Evolutionary conservation across 495 filamentous ascomycete genomes (phyloP).

Genomic region (Tetracladium setigerum): DNA sequence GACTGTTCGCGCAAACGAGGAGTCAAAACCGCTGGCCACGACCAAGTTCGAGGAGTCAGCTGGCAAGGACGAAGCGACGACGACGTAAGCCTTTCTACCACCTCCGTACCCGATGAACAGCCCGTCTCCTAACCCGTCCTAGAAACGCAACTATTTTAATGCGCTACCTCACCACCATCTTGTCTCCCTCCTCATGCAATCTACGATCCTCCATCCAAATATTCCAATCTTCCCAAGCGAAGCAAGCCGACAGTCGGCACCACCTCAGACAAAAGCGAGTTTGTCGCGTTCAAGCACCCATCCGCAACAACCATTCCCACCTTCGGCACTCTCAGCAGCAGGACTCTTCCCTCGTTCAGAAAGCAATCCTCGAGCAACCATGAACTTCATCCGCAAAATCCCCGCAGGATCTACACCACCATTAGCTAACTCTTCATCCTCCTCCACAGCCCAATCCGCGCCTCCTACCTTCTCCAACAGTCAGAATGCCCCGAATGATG

Average conservation of each 20-base stretch:
- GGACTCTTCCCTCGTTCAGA: slow-evolving; percentile 33
- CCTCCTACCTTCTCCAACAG: slow-evolving; percentile 9
- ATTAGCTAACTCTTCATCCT: slow-evolving; percentile 1
- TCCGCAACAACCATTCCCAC: slow-evolving; percentile 25
- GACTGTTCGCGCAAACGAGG: slow-evolving; percentile 50
- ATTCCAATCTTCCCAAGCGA: slow-evolving; percentile 32
- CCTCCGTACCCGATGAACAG: background rate
- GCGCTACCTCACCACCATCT: slow-evolving; percentile 33
- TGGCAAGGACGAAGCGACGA: slow-evolving; percentile 35
- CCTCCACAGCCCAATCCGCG: slow-evolving; percentile 5
- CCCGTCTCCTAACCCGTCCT: slow-evolving; percentile 5
- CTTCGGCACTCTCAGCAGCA: slow-evolving; percentile 22
- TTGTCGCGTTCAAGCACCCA: slow-evolving; percentile 33
- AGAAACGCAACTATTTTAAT: slow-evolving; percentile 43
- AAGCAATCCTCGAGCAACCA: slow-evolving; percentile 27
- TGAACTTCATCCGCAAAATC: slow-evolving; percentile 33
- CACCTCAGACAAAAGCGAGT: slow-evolving; percentile 32
- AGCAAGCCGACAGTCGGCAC: slow-evolving; percentile 19
- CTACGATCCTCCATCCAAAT: slow-evolving; percentile 29
- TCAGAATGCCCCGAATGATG: background rate
- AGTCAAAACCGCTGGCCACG: slow-evolving; percentile 20
- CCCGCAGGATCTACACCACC: slow-evolving; percentile 13
- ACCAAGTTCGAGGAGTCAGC: slow-evolving; percentile 28
- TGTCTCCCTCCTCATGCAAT: slow-evolving; percentile 37
- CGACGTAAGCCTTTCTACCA: slow-evolving; percentile 26